A percentile compares a stretch with the other conserved stretches of the same genome.
Conservation (phyloP, 768 basidiomycete genomes). For the Crassisporium funariophilum region DNA sequence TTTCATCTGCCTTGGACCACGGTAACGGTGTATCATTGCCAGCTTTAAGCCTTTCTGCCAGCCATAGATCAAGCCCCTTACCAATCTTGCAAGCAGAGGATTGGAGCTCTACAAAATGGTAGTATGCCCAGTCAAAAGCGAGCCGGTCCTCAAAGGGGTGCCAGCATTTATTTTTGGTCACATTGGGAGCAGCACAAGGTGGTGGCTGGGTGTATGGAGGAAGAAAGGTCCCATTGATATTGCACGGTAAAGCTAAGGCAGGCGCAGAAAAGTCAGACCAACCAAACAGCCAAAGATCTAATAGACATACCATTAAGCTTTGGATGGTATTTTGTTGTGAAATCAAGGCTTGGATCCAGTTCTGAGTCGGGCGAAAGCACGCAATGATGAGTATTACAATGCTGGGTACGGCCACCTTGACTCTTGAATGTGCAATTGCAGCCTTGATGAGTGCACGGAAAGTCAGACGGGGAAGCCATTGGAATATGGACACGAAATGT, state of each 20-base stretch:
- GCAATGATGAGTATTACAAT: constrained; percentile 8
- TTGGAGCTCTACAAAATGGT: constrained; percentile 21
- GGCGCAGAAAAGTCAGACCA: background rate
- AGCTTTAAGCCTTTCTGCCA: constrained; percentile 11
- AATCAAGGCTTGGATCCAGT: constrained; percentile 4
- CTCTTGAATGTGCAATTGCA: constrained; percentile 4
- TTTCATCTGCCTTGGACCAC: constrained; percentile 10
- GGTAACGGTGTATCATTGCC: background rate
- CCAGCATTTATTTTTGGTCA: constrained; percentile 26
- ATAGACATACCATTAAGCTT: constrained; percentile 12
- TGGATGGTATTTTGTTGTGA: constrained; percentile 4
- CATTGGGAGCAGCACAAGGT: constrained; percentile 17
- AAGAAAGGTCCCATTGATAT: constrained; percentile 1
- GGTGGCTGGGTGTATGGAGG: background rate
- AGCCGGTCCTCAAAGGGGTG: constrained; percentile 15
- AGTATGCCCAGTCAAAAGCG: constrained; percentile 23
- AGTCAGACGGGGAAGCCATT: too few relatives aligned
- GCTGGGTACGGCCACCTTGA: constrained; percentile 1
- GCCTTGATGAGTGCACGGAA: constrained; percentile 1
- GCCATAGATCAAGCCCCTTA: constrained; percentile 20
- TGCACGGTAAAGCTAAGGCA: constrained; percentile 6
- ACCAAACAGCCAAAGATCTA: too few relatives aligned
- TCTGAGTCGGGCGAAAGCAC: constrained; percentile 8
- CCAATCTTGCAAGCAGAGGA: constrained; percentile 17
- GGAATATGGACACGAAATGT: too few relatives aligned